Evolutionary conservation across 2,329 filamentous ascomycete genomes (phyloP).

Genomic region (Phyllosticta capitalensis): DNA sequence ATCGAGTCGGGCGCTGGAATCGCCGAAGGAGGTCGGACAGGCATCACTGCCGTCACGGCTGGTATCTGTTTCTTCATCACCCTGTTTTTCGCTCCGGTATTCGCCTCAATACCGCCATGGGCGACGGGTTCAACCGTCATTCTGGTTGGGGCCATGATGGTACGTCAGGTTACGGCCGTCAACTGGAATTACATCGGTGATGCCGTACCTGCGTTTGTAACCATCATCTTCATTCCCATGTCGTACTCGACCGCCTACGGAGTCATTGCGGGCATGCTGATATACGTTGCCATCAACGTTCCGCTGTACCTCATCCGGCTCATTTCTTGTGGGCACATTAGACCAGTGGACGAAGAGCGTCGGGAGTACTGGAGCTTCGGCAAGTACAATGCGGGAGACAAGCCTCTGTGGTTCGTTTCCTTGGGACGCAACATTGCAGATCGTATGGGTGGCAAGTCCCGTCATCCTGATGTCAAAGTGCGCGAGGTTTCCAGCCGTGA

Average conservation of each 20-base stretch:
- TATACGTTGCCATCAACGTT: constrained; percentile 66
- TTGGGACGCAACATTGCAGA: constrained; percentile 56
- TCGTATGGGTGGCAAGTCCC: constrained; percentile 13
- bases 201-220: constrained; percentile 73
- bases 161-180: constrained; percentile 61
- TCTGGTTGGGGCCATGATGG: constrained; percentile 64
- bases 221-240: constrained; percentile 78
- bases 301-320: constrained; percentile 60
- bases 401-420: constrained; percentile 26
- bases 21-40: constrained; percentile 75
- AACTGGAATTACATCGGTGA: constrained; percentile 85
- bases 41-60: constrained; percentile 66
- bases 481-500: constrained; percentile 2
- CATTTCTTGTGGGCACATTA: constrained; percentile 55
- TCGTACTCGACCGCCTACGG: constrained; percentile 83
- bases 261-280: constrained; percentile 68
- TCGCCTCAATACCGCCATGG: constrained; percentile 82
- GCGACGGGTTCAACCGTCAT: constrained; percentile 58
- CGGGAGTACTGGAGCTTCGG: constrained; percentile 65
- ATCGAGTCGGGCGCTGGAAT: constrained; percentile 84
- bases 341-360: constrained; percentile 63
- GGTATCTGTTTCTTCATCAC: constrained; percentile 80
- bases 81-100: constrained; percentile 84
- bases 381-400: constrained; percentile 45
- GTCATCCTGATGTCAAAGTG: background rate